A percentile compares a stretch with the other conserved stretches of the same genome.
Evolutionary conservation across 2,329 filamentous ascomycete genomes (phyloP).

Genomic region (Colletotrichum spaethianum): DNA sequence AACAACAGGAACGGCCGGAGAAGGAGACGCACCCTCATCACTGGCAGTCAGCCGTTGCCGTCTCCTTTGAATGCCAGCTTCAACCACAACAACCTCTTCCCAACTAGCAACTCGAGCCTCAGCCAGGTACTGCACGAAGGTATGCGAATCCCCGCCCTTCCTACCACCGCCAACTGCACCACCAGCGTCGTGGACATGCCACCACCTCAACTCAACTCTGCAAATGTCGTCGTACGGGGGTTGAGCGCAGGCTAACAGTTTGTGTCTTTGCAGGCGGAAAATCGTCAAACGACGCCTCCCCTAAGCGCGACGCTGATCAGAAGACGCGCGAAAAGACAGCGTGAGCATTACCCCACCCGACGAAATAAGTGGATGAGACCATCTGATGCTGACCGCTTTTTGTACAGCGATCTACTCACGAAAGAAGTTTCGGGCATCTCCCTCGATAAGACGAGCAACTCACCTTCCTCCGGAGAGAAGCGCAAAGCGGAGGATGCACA

Average conservation of each 20-base stretch:
- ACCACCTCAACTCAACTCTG: background rate
- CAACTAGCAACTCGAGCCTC: constrained; percentile 78
- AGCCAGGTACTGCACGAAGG: constrained; percentile 88
- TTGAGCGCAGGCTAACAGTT: constrained; percentile 20
- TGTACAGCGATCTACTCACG: constrained; percentile 83
- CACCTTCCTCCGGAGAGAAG: constrained; percentile 73
- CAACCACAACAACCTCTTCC: constrained; percentile 81
- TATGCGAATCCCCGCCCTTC: constrained; percentile 60
- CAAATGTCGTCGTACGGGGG: background rate
- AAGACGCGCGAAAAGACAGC: constrained; percentile 93
- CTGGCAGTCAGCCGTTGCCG: constrained; percentile 94
- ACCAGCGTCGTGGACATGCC: background rate
- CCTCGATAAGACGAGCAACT: constrained; percentile 78
- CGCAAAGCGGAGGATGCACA: constrained; percentile 71
- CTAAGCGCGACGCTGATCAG: constrained; percentile 74
- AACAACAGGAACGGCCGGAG: constrained; percentile 93
- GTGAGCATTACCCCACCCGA: constrained; percentile 68
- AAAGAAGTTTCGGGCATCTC: constrained; percentile 96
- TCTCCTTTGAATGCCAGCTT: constrained; percentile 95
- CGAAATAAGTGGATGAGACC: constrained; percentile 13
- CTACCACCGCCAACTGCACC: constrained; percentile 5
- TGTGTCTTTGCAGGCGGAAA: constrained; percentile 49
- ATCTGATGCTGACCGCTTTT: constrained; percentile 29
- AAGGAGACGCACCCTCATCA: constrained; percentile 93
- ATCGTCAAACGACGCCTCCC: constrained; percentile 60